A percentile compares a stretch with the other conserved stretches of the same genome.
Conservation (phyloP, 108 stramenopile genomes). For the Nitzschia sp. region DNA sequence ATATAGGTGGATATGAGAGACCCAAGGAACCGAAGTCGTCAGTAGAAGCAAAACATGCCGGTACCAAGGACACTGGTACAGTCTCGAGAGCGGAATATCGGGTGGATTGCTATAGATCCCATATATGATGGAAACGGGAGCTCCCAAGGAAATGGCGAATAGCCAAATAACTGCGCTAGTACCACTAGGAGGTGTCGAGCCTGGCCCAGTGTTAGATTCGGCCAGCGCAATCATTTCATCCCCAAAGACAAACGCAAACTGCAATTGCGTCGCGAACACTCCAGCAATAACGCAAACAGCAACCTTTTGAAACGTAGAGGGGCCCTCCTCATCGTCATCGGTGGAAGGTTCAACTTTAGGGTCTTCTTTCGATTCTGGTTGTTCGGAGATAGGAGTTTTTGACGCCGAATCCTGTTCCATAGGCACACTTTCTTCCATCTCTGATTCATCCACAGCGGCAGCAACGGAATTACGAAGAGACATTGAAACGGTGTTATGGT, state of each 20-base stretch:
- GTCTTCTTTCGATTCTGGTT: background rate
- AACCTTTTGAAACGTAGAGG: conserved; percentile 16
- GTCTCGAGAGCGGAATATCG: conserved; percentile 6
- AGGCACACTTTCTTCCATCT: background rate
- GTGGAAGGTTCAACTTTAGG: background rate
- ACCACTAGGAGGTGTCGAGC: conserved; percentile 21
- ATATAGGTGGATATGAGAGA: conserved; percentile 27
- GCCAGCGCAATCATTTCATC: conserved; percentile 19
- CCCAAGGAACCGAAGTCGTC: conserved; percentile 16
- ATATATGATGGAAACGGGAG: conserved; percentile 10
- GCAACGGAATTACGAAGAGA: background rate
- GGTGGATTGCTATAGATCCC: conserved; percentile 14
- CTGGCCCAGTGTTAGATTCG: conserved; percentile 2
- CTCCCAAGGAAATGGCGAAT: conserved; percentile 20
- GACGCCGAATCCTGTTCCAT: background rate
- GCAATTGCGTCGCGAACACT: conserved; percentile 14
- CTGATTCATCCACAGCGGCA: background rate
- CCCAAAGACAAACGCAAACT: conserved; percentile 37
- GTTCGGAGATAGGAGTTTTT: background rate
- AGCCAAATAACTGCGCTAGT: conserved; percentile 26
- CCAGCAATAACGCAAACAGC: conserved; percentile 22
- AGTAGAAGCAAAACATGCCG: conserved; percentile 10
- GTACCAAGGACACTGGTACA: conserved; percentile 9
- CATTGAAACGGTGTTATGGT: conserved; percentile 7
- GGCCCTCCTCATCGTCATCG: background rate